Conservation (phyloP, 495 filamentous ascomycete species). For the Mycothermus thermophilus region DNA sequence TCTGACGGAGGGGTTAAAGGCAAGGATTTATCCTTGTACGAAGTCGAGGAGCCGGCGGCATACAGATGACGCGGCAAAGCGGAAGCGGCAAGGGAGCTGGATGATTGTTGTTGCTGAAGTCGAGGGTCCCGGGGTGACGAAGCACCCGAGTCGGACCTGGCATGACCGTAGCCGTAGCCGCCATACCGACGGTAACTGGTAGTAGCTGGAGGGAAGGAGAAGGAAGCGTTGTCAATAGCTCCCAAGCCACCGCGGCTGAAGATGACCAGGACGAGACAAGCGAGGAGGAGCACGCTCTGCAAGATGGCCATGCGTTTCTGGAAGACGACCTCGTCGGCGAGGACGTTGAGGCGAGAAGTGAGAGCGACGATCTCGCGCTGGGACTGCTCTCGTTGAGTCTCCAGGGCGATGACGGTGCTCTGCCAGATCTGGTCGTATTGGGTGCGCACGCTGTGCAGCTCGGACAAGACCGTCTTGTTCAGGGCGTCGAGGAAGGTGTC, state of each 20-base stretch:
- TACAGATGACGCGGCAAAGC: slow-evolving; percentile 5
- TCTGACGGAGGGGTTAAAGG: slow-evolving; percentile 29
- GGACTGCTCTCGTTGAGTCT: slow-evolving; percentile 68
- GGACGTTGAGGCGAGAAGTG: slow-evolving; percentile 62
- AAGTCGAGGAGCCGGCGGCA: neutral
- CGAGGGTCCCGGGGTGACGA: neutral
- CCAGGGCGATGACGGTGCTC: slow-evolving; percentile 80
- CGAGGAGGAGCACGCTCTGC: slow-evolving; percentile 72
- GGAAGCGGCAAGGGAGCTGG: slow-evolving; percentile 3
- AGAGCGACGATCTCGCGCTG: slow-evolving; percentile 69
- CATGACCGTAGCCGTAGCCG: slow-evolving; percentile 1
- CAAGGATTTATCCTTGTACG: slow-evolving; percentile 14
- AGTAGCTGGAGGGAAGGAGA: neutral
- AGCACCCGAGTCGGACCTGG: neutral
- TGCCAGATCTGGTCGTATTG: slow-evolving; percentile 97
- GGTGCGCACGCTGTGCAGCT: slow-evolving; percentile 62
- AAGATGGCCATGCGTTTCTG: slow-evolving; percentile 90
- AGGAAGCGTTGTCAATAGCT: slow-evolving; percentile 9
- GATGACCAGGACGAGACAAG: slow-evolving; percentile 76
- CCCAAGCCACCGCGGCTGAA: slow-evolving; percentile 40
- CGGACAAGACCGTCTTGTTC: slow-evolving; percentile 74
- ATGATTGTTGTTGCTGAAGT: slow-evolving; percentile 3
- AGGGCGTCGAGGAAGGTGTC: slow-evolving; percentile 66
- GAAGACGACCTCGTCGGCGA: slow-evolving; percentile 90
- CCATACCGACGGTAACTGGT: neutral